Percentiles rank a stretch among this genome's conserved stretches.
Conservation (phyloP, 208 protist species). For the Leishmania guyanensis region DNA sequence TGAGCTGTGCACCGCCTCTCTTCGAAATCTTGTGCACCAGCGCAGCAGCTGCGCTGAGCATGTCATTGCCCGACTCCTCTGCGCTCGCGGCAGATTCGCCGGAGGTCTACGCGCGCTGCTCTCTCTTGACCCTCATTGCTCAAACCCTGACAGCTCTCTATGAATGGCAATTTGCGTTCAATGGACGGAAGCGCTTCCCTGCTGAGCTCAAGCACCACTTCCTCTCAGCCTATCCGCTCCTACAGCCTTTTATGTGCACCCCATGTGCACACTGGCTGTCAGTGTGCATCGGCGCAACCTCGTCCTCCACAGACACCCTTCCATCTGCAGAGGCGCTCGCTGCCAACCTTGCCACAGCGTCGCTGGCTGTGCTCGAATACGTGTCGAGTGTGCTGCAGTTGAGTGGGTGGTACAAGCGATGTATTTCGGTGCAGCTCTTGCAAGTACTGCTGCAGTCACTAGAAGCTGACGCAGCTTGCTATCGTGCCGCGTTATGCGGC, state of each 20-base stretch:
- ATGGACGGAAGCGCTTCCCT: constrained; percentile 15
- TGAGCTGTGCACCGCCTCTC: constrained; percentile 19
- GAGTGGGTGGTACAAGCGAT: constrained; percentile 41
- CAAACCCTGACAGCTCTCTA: constrained; percentile 18
- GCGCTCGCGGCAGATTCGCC: background rate
- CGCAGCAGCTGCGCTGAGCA: background rate
- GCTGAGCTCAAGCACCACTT: constrained; percentile 22
- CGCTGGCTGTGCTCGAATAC: constrained; percentile 22
- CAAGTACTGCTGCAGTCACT: constrained; percentile 30
- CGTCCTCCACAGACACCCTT: background rate
- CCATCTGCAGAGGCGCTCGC: background rate
- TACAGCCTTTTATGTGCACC: constrained; percentile 10
- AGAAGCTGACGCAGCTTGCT: constrained; percentile 32
- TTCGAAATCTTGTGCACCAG: constrained; percentile 17
- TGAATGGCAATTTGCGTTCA: constrained; percentile 25
- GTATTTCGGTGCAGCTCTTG: constrained; percentile 27
- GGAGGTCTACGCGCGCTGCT: background rate
- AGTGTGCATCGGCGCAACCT: background rate
- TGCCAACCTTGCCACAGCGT: background rate
- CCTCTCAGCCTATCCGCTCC: constrained; percentile 10
- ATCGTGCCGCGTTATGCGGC: constrained; percentile 14
- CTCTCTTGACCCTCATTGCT: constrained; percentile 13
- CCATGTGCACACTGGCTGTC: constrained; percentile 20
- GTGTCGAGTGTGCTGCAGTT: constrained; percentile 39
- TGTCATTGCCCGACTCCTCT: background rate